Base-by-base conservation (phyloP, 1,139 yeast genomes). In the Ogataea hybrid region DNA sequence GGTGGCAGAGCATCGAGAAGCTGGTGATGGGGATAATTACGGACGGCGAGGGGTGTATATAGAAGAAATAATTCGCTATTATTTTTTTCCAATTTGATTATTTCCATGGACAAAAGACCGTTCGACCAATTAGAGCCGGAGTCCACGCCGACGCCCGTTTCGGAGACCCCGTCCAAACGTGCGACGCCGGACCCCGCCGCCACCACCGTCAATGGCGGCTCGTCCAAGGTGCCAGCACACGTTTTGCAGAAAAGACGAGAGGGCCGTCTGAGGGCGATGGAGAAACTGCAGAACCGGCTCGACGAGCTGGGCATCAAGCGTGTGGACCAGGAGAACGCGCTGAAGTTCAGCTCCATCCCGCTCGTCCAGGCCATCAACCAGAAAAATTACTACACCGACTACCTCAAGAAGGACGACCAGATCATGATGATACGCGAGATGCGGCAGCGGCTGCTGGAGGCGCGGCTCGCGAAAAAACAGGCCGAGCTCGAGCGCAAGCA, bases 331-430 rank as follows among this genome's bases (percentile, higher is more conserved):
- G 89, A 84, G 47, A 85, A 85, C 60, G 76, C 77, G 35, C 68
- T 89, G 54, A 74, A 77, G 37, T 71, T 79, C 52, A 77, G 94
- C 5, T 75, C 77, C 38, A 81, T 92, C 50, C 77, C 79, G 40
- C 72, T 83, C 6, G 74, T 86, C 15, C 78, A 81, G 21, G 73
- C 89, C 41, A 84, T 92, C 65, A 94, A 92, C 63, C 98, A 92
- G 59, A 92, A 92, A 64, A 94, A 92, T 69, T 90, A 88, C 67
- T 90, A 81, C 58, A 87, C 97, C 0, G 97, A 90, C 57, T 92
- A 92, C 63, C 71, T 92, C 59, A 87, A 89, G 60, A 83, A 82
- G 52, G 98, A 94, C 62, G 97, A 90, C 49, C 95, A 84, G 58
- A 71, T 79, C 15, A 70, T 57, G 67, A 71, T 56, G 77, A 70